phyloP scores from a whole-genome alignment of 73 alveolate species.

The Blepharisma stoltei region DNA sequence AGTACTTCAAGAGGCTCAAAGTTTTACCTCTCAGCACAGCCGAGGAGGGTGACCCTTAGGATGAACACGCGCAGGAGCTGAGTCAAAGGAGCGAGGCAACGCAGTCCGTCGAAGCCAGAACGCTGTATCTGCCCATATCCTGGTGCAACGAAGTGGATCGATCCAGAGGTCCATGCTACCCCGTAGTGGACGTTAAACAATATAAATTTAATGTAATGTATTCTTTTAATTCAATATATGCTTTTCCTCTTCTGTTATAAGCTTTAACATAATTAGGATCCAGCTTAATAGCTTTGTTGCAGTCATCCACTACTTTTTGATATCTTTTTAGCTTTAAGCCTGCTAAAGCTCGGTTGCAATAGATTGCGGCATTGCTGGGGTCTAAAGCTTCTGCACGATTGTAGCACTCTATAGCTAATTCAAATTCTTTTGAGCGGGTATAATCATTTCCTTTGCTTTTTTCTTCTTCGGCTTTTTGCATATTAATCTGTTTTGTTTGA shows the following conservation, averaged over 20 bases:
- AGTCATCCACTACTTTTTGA: conserved; percentile 49
- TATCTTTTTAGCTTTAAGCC: conserved; percentile 32
- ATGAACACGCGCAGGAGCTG: too few species aligned
- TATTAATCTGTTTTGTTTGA: not conserved
- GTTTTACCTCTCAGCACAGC: too few species aligned
- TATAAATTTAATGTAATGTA: too few species aligned
- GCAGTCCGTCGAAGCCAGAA: too few species aligned
- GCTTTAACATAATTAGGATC: conserved; percentile 50
- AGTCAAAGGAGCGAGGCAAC: not conserved
- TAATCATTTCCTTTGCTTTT: conserved; percentile 81
- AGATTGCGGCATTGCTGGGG: conserved; percentile 31
- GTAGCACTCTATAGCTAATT: conserved; percentile 65
- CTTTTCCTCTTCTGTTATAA: conserved; percentile 80
- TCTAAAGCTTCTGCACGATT: conserved; percentile 59
- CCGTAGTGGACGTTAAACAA: too few species aligned
- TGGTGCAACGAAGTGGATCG: too few species aligned
- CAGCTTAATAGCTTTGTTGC: conserved; percentile 43
- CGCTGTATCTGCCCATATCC: too few species aligned
- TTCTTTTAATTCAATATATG: conserved; percentile 64
- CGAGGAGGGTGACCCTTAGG: too few species aligned
- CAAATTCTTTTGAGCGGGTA: conserved; percentile 62
- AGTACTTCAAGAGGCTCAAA: too few species aligned
- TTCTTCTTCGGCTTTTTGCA: conserved; percentile 50
- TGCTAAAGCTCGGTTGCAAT: conserved; percentile 55
- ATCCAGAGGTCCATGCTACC: too few species aligned